A percentile compares a stretch with the other conserved stretches of the same genome.
Evolutionary conservation across 2,329 filamentous ascomycete genomes (phyloP).

Genomic region (Myrmaecium sp.): DNA sequence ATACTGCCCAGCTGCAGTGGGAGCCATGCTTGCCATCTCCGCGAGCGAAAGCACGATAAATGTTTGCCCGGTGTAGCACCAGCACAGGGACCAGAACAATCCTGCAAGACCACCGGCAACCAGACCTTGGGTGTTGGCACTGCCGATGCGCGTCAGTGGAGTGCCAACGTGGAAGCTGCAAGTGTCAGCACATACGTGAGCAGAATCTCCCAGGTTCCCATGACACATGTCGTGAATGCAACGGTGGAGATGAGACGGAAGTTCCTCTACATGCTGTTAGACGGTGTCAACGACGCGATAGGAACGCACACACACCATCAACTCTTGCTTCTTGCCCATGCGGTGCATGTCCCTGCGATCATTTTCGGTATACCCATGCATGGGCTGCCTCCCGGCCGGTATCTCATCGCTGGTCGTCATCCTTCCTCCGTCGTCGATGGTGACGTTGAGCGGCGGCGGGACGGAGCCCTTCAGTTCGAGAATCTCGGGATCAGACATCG

Average conservation of each 20-base stretch:
- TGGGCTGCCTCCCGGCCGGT: too few relatives aligned
- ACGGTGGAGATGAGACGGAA: constrained; percentile 35
- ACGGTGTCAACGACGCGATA: constrained; percentile 1
- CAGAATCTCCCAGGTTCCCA: constrained; percentile 38
- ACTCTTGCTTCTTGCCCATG: constrained; percentile 33
- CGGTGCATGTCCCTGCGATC: constrained; percentile 25
- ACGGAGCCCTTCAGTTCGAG: too few relatives aligned
- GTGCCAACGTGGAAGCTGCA: not conserved
- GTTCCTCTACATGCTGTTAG: constrained; percentile 19
- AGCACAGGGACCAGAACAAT: constrained; percentile 13
- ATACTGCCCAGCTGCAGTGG: constrained; percentile 5
- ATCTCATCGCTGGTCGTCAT: too few relatives aligned
- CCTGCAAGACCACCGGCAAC: constrained; percentile 6
- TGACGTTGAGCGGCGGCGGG: too few relatives aligned
- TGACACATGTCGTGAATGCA: constrained; percentile 35
- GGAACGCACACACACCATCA: constrained; percentile 17
- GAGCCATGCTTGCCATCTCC: constrained; percentile 7
- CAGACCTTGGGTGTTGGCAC: constrained; percentile 5
- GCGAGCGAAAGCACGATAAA: constrained; percentile 6
- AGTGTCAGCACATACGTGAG: constrained; percentile 14
- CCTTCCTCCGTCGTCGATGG: too few relatives aligned
- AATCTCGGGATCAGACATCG: too few relatives aligned
- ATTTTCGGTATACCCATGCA: constrained; percentile 4
- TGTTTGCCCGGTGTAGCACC: constrained; percentile 16
- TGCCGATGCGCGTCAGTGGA: too few relatives aligned